These are phyloP conservation scores for Volvox africanus DNA, from an alignment of 139 green algal genomes.

Conservation along the genomic window DNA sequence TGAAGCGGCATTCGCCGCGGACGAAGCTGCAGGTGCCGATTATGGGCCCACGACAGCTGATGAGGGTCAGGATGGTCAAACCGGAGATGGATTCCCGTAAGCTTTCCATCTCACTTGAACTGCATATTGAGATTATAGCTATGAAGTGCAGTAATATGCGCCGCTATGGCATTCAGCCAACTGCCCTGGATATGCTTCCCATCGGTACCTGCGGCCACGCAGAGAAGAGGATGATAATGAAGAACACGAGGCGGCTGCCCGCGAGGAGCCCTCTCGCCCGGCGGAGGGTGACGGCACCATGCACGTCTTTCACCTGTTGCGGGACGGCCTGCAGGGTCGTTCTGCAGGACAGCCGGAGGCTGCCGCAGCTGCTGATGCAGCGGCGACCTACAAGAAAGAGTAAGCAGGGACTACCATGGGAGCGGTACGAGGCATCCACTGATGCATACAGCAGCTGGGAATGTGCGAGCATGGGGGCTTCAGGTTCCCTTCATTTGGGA, in stretches of 20 bases:
- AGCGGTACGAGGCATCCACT: neutral
- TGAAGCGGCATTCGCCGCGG: conserved; percentile 22
- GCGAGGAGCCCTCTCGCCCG: neutral
- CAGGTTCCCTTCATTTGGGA: neutral
- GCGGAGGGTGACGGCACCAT: neutral
- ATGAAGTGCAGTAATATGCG: neutral
- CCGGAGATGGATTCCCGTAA: neutral
- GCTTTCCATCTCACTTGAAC: neutral
- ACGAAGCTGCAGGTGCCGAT: neutral
- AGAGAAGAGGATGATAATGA: conserved; percentile 44
- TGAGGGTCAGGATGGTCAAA: conserved; percentile 2
- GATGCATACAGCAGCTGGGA: neutral
- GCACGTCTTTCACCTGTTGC: conserved; percentile 27
- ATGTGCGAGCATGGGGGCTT: neutral
- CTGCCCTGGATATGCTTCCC: neutral
- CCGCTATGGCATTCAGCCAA: neutral
- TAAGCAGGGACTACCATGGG: neutral
- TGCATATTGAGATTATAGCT: neutral
- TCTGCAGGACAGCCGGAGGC: neutral
- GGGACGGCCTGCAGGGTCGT: neutral
- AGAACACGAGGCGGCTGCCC: neutral
- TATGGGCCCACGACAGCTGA: conserved; percentile 1
- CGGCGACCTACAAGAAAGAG: conserved; percentile 37
- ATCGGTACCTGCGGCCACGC: neutral
- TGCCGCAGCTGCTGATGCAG: neutral